Evolutionary conservation across 768 basidiomycete species (phyloP).

Genomic region (Suillus paluster): DNA sequence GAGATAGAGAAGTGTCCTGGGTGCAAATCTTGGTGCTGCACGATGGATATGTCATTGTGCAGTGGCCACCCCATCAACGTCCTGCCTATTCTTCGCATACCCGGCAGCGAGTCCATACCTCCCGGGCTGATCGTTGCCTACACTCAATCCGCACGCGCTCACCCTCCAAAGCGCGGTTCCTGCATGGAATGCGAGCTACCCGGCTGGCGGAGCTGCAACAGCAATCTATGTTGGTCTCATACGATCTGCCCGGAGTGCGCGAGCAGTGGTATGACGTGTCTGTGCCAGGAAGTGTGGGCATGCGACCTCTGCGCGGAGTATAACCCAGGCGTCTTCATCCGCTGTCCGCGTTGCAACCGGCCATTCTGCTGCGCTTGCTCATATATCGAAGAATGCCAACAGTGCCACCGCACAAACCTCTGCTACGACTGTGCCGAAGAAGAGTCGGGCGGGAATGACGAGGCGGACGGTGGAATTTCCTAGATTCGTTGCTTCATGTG

Average conservation of each 20-base stretch:
- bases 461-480: background rate
- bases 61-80: background rate
- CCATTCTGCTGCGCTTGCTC: background rate
- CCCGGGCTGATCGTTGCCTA: background rate
- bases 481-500: background rate
- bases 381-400: background rate
- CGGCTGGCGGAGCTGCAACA: background rate
- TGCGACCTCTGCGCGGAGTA: background rate
- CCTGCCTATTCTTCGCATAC: background rate
- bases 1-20: background rate
- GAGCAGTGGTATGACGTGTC: background rate
- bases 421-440: background rate
- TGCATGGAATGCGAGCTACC: background rate
- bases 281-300: constrained; percentile 4
- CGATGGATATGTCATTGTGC: background rate
- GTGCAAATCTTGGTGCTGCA: background rate
- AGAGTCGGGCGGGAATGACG: background rate
- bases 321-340: background rate
- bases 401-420: background rate
- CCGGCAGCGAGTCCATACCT: background rate
- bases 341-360: background rate
- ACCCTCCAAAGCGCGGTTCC: constrained; percentile 1
- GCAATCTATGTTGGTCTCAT: background rate
- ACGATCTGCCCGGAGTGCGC: background rate
- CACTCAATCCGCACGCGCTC: background rate